A percentile compares a stretch with the other conserved stretches of the same genome.
Evolutionary conservation across 139 green algal species (phyloP).

Genomic region (Chlamydomonas urium): DNA sequence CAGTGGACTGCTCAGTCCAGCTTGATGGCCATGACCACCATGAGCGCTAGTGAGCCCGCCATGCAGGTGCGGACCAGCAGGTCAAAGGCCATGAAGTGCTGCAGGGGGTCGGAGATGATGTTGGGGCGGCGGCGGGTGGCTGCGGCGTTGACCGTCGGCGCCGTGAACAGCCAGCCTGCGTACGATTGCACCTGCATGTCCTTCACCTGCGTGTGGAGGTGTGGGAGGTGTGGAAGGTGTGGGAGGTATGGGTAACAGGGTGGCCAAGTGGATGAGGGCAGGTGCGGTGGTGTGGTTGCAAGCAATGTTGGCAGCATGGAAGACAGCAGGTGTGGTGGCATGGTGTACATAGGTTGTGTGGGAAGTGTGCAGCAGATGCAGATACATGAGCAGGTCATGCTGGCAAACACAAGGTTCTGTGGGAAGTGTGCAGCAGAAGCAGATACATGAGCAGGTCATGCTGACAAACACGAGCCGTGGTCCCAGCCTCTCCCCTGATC

Average conservation of each 20-base stretch:
- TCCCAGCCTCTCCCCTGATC: too few species aligned
- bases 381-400: too few species aligned
- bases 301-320: neutral
- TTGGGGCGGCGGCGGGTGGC: neutral
- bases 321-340: neutral
- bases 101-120: neutral
- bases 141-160: neutral
- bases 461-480: neutral
- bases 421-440: neutral
- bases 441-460: neutral
- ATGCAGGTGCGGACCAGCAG: neutral
- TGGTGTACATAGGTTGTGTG: too few species aligned
- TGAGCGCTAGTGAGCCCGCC: neutral
- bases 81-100: neutral
- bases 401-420: neutral
- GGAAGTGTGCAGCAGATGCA: too few species aligned
- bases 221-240: neutral
- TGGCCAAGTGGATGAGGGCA: neutral
- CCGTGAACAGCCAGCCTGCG: neutral
- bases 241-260: neutral
- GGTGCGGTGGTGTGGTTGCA: neutral
- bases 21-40: neutral
- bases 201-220: neutral
- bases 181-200: neutral
- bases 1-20: constrained; percentile 1